Percentiles rank a stretch among this genome's conserved stretches.
Evolutionary conservation across 1,284 basidiomycete species (phyloP).

Genomic region (Ganoderma meredithae): DNA sequence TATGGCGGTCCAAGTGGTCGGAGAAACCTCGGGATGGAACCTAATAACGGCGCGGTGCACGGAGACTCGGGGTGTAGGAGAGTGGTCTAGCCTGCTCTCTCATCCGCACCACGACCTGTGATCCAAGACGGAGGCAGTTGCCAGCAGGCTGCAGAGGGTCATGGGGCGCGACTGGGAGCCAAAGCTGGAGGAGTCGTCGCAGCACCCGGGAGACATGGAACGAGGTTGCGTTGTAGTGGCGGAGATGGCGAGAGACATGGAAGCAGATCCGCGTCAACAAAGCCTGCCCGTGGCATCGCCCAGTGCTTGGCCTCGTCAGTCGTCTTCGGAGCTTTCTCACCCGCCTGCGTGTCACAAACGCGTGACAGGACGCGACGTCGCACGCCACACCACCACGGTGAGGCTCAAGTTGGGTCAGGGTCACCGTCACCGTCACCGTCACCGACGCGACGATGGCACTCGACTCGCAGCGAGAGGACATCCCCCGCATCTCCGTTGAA

Average conservation of each 20-base stretch:
- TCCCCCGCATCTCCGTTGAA: slow-evolving; percentile 70
- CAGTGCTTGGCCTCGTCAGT: no score
- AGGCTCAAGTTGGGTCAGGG: no score
- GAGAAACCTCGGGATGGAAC: slow-evolving; percentile 35
- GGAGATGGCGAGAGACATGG: no score
- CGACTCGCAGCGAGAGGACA: slow-evolving; percentile 60
- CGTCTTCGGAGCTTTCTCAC: no score
- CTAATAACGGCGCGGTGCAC: slow-evolving; percentile 4
- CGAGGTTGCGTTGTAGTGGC: no score
- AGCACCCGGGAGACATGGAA: no score
- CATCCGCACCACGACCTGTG: background rate
- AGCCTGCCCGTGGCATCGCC: no score
- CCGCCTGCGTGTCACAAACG: no score
- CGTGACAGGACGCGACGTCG: slow-evolving; percentile 23
- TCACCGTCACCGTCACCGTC: no score
- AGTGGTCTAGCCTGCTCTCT: background rate
- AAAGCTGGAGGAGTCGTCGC: background rate
- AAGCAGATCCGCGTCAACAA: no score
- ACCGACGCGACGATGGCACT: slow-evolving; percentile 33
- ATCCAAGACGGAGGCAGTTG: no score
- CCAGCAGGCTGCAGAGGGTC: background rate
- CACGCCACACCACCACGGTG: no score
- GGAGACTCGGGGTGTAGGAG: background rate
- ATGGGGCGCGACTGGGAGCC: background rate
- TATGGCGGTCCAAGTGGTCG: slow-evolving; percentile 20